Conservation (phyloP, 2,329 filamentous ascomycete species). For the Verticillium albo-atrum region DNA sequence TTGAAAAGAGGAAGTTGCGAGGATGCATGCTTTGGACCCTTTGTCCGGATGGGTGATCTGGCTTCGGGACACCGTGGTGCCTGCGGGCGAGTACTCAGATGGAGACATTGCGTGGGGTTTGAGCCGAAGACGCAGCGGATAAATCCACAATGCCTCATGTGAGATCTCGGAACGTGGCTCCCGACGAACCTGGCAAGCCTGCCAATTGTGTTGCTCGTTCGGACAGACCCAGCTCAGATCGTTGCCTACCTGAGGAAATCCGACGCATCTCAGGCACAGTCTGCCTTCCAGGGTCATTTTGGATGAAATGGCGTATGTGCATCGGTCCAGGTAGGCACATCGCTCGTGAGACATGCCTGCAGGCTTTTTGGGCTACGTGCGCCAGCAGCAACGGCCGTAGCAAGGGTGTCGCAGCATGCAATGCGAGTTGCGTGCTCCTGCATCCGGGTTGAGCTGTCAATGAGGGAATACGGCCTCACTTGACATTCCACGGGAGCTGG, state of each 20-base stretch:
- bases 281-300: too few species aligned
- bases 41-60: too few species aligned
- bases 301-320: too few species aligned
- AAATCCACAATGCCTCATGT: not conserved
- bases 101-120: too few species aligned
- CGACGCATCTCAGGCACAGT: too few species aligned
- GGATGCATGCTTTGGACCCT: too few species aligned
- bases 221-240: not conserved
- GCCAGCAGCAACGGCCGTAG: not conserved
- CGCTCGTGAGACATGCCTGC: not conserved
- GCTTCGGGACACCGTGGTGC: too few species aligned
- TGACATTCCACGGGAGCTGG: not conserved
- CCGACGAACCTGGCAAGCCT: not conserved
- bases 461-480: not conserved
- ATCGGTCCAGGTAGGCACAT: not conserved
- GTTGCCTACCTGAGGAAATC: not conserved
- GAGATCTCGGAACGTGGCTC: not conserved
- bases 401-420: not conserved
- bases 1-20: too few species aligned
- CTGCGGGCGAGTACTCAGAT: too few species aligned
- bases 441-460: not conserved
- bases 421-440: not conserved
- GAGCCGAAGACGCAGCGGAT: not conserved
- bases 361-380: too few species aligned
- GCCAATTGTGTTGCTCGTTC: not conserved